phyloP scores from a whole-genome alignment of 306 rosid species.

The Echinosophora koreensis region DNA sequence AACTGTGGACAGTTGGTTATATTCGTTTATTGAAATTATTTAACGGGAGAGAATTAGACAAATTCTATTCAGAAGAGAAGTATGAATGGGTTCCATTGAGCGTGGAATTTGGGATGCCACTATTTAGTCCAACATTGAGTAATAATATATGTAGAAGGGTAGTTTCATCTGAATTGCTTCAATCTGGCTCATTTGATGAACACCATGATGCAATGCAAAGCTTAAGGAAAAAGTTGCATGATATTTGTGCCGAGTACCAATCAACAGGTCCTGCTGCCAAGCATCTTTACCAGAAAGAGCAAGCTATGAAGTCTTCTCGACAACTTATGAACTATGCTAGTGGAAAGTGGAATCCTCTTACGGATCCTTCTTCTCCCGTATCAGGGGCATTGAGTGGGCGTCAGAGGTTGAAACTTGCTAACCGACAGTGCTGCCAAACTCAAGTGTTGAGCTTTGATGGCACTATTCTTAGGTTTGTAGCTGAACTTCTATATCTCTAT shows the following conservation, averaged over 20 bases:
- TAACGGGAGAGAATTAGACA: constrained; percentile 61
- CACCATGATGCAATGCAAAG: constrained; percentile 91
- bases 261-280: constrained; percentile 87
- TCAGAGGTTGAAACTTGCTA: constrained; percentile 81
- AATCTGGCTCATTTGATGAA: constrained; percentile 68
- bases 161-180: constrained; percentile 85
- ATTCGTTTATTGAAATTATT: constrained; percentile 79
- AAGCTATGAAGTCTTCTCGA: constrained; percentile 61
- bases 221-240: constrained; percentile 82
- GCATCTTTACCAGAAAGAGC: constrained; percentile 89
- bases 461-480: constrained; percentile 78
- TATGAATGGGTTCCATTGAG: constrained; percentile 96
- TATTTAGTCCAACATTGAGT: constrained; percentile 86
- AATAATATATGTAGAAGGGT: constrained; percentile 78
- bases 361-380: constrained; percentile 86
- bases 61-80: constrained; percentile 61
- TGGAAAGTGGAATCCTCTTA: constrained; percentile 90
- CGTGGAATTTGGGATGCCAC: constrained; percentile 91
- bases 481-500: constrained; percentile 40
- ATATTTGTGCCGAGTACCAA: constrained; percentile 82
- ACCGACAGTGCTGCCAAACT: constrained; percentile 68
- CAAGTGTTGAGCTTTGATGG: constrained; percentile 97
- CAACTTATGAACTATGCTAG: constrained; percentile 77
- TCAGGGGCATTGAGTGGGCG: constrained; percentile 71
- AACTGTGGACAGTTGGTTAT: constrained; percentile 89